Base-by-base conservation (phyloP, 1,139 yeast species). In the Candida neerlandica region DNA sequence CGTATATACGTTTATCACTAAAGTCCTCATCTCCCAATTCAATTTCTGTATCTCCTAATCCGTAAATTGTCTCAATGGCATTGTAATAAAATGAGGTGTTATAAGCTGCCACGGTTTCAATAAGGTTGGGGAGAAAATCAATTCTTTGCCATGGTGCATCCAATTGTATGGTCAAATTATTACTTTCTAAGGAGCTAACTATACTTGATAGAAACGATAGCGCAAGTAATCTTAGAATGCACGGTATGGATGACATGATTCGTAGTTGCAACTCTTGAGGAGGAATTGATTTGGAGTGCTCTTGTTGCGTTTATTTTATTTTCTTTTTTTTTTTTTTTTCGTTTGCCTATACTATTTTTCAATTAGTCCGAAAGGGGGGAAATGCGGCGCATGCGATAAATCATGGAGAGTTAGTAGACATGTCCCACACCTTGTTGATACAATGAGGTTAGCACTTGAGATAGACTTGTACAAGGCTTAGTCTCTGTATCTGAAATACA, bases 41-140 rank as follows among this genome's bases (percentile, higher is more conserved):
- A 5, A 27, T 23, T 7, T 45, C 49, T 29, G 41, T n/a, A 5
- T 65, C 67, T 5, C 59, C 58, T 16, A 78, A 51, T 0, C 69
- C 67, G 23, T 64, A 62, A 10, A 80, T 57, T 38, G 74, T 69
- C 4, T 75, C 59, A 1, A 84, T 61, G 1, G 82, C 65, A 0
- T 80, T 76, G 16, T 71, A 61, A 58, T 79, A 88, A 2, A 83
- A 66, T 0, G 80, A 64, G 19, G 75, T 75, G 58, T 82, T 75
- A 48, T 73, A 72, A 0, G 73, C 71, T 0, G 85, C 73, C 18
- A 82, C 63, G 9, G 86, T 75, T 60, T 86, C 92, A 2, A 85
- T 61, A 42, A 84, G 63, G 51, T 75, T 77, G 39, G 82, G 65
- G 43, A 67, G 67, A 55, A 79, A 80, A 1, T 51, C 56, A 12